Percentiles rank a stretch among this genome's conserved stretches.
phyloP scores from a whole-genome alignment of 2,329 filamentous ascomycete genomes.

The Hymenoscyphus repandus region DNA sequence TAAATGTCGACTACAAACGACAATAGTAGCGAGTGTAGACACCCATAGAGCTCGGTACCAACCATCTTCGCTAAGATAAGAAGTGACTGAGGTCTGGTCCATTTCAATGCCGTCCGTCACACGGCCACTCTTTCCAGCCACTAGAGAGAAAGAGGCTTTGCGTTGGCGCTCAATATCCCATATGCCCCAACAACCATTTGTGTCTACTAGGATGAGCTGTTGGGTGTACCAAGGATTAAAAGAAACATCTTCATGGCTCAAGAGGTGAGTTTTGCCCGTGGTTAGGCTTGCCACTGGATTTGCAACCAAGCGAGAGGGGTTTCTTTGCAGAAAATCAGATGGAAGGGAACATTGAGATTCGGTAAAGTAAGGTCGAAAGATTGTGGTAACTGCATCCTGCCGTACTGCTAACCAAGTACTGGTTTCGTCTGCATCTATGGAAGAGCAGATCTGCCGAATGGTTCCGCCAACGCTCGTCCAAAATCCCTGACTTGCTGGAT shows the following conservation, averaged over 20 bases:
- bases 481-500: constrained; percentile 22
- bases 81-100: constrained; percentile 4
- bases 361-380: constrained; percentile 37
- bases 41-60: constrained; percentile 47
- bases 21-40: constrained; percentile 39
- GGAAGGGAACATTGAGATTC: constrained; percentile 5
- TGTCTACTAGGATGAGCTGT: constrained; percentile 62
- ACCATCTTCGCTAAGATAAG: constrained; percentile 29
- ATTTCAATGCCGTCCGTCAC: constrained; percentile 21
- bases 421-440: constrained; percentile 33
- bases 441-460: constrained; percentile 44
- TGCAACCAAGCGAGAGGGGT: constrained; percentile 47
- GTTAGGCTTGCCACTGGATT: constrained; percentile 51
- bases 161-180: constrained; percentile 45
- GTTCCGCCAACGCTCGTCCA: constrained; percentile 34
- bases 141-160: constrained; percentile 9
- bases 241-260: constrained; percentile 54
- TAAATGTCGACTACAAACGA: constrained; percentile 38
- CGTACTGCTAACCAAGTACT: constrained; percentile 42
- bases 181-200: constrained; percentile 60
- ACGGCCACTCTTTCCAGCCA: constrained; percentile 20
- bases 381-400: constrained; percentile 34
- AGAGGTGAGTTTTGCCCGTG: constrained; percentile 47
- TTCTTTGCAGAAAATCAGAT: constrained; percentile 10
- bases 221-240: constrained; percentile 59